Percentiles rank a stretch among this genome's conserved stretches.
phyloP scores from a whole-genome alignment of 2,329 filamentous ascomycete species.

The Mycosphaerella sp. region DNA sequence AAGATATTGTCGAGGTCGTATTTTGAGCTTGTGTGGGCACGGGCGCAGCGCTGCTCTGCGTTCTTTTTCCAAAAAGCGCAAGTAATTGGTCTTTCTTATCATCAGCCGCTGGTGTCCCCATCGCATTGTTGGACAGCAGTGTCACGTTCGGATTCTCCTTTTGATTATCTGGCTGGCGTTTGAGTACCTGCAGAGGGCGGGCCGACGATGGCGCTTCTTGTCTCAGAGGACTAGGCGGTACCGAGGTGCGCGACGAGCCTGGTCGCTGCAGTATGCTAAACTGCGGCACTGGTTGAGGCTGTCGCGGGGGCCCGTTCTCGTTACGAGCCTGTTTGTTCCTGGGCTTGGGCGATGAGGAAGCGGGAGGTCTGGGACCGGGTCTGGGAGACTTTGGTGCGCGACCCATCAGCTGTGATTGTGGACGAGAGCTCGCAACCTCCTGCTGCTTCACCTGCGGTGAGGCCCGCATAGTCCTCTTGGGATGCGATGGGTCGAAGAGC shows the following conservation, averaged over 20 bases:
- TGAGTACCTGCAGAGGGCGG: constrained; percentile 30
- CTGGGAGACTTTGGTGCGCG: not conserved
- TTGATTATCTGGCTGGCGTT: constrained; percentile 18
- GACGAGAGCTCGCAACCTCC: not conserved
- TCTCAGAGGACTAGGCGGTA: constrained; percentile 20
- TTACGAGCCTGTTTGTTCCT: constrained; percentile 9
- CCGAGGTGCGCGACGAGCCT: constrained; percentile 19
- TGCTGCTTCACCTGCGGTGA: constrained; percentile 12
- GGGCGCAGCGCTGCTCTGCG: constrained; percentile 3
- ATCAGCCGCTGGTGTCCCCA: constrained; percentile 3
- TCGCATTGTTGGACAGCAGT: constrained; percentile 5
- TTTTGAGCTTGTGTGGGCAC: not conserved
- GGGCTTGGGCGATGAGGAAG: constrained; percentile 11
- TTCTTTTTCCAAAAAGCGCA: constrained; percentile 25
- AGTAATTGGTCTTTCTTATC: constrained; percentile 29
- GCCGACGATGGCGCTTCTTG: constrained; percentile 21
- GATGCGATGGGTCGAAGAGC: constrained; percentile 22
- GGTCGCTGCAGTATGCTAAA: constrained; percentile 30
- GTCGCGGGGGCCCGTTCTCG: constrained; percentile 13
- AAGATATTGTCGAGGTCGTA: not conserved
- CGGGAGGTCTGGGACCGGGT: constrained; percentile 7
- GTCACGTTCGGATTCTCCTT: constrained; percentile 12
- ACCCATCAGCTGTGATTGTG: not conserved
- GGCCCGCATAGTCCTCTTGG: constrained; percentile 13
- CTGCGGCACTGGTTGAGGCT: constrained; percentile 17